Conservation (phyloP, 179 eudicot genomes). For the Silene vulgaris region DNA sequence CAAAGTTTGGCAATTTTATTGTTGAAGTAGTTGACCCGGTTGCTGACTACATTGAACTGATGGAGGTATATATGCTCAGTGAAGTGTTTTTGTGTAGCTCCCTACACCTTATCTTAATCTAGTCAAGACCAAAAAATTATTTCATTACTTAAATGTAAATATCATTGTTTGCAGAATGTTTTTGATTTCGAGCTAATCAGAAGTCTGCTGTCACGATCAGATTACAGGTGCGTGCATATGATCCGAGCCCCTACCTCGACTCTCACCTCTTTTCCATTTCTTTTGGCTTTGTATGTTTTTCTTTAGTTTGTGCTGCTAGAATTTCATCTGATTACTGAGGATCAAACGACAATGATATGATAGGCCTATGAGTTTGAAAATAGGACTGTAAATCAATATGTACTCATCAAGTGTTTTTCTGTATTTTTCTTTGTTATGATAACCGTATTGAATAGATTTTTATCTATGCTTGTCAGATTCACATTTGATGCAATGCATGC, state of each 20-base stretch:
- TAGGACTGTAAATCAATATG: constrained; percentile 3
- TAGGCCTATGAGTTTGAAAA: background rate
- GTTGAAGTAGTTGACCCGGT: constrained; percentile 97
- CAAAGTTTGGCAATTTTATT: constrained; percentile 61
- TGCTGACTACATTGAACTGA: constrained; percentile 80
- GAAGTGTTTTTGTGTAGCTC: constrained; percentile 13
- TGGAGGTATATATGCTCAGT: constrained; percentile 57
- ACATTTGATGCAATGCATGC: constrained; percentile 99
- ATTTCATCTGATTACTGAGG: background rate
- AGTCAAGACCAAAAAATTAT: background rate
- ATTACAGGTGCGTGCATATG: constrained; percentile 63
- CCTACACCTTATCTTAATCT: background rate
- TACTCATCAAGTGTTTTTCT: background rate
- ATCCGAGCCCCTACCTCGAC: background rate
- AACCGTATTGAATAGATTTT: background rate
- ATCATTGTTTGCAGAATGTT: constrained; percentile 51
- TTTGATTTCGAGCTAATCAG: constrained; percentile 86
- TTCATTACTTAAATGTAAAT: constrained; percentile 2
- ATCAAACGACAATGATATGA: background rate
- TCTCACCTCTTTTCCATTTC: background rate
- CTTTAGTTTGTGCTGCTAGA: background rate
- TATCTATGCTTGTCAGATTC: constrained; percentile 48
- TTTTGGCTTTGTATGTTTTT: background rate
- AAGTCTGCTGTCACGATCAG: constrained; percentile 62
- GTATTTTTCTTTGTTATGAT: background rate